These are phyloP conservation scores for Tulasnella sp. DNA, from an alignment of 768 basidiomycete genomes.

Conservation along the genomic window DNA sequence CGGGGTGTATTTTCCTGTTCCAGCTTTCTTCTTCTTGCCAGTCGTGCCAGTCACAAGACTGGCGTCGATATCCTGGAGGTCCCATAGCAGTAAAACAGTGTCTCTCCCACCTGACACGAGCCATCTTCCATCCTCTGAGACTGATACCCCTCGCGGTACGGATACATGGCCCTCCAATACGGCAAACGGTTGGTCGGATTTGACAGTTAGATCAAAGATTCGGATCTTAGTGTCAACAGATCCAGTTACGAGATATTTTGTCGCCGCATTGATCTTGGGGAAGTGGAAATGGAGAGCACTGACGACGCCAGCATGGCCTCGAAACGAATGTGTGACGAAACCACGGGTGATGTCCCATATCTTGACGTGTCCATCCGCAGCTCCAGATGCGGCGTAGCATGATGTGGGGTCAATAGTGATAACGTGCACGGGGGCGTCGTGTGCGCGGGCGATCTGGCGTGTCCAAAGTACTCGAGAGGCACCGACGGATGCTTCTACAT, in stretches of 20 bases:
- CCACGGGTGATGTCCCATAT: conserved; percentile 88
- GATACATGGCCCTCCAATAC: conserved; percentile 94
- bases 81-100: conserved; percentile 88
- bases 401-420: conserved; percentile 77
- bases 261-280: conserved; percentile 28
- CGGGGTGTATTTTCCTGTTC: conserved; percentile 28
- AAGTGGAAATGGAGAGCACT: conserved; percentile 82
- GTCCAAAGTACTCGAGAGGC: conserved; percentile 47
- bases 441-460: conserved; percentile 55
- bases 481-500: conserved; percentile 25
- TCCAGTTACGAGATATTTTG: conserved; percentile 66
- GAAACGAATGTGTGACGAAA: conserved; percentile 87
- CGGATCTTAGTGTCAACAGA: conserved; percentile 87
- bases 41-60: background rate
- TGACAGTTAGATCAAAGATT: conserved; percentile 76
- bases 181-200: conserved; percentile 50
- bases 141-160: conserved; percentile 83
- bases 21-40: conserved; percentile 20
- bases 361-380: conserved; percentile 93
- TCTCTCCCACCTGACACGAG: conserved; percentile 87
- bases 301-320: conserved; percentile 95
- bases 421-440: conserved; percentile 89
- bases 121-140: conserved; percentile 78
- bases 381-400: conserved; percentile 86
- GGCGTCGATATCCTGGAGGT: conserved; percentile 38